phyloP scores from a whole-genome alignment of 768 basidiomycete genomes.

The Filobasidium wieringae region DNA sequence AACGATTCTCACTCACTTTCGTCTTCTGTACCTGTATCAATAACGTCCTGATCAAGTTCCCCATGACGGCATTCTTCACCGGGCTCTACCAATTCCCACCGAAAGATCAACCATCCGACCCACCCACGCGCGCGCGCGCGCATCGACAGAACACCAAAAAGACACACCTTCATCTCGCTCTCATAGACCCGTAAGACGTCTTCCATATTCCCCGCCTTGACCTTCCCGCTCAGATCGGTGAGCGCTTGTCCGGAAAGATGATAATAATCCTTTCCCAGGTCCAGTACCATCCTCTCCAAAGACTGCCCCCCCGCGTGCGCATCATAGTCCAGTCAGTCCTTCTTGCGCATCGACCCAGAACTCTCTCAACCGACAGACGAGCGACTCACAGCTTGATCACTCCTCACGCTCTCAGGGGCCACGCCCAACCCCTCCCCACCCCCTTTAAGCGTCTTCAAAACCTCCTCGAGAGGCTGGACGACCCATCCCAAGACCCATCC shows the following conservation, averaged over 20 bases:
- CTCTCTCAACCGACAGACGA: too few relatives aligned
- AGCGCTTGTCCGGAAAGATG: slow-evolving; percentile 55
- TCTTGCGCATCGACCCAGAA: not conserved
- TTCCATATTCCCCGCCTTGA: slow-evolving; percentile 71
- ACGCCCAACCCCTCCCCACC: slow-evolving; percentile 63
- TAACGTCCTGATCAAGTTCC: slow-evolving; percentile 67
- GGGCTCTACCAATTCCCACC: slow-evolving; percentile 48
- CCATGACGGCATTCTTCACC: slow-evolving; percentile 62
- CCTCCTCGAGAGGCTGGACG: slow-evolving; percentile 68
- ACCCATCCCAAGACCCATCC: slow-evolving; percentile 76
- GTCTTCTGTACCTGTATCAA: slow-evolving; percentile 93
- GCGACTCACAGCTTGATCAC: slow-evolving; percentile 63
- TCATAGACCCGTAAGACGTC: slow-evolving; percentile 79
- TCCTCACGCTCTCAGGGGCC: slow-evolving; percentile 64
- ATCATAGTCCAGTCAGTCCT: not conserved
- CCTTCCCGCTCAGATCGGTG: slow-evolving; percentile 51
- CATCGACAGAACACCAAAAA: too few relatives aligned
- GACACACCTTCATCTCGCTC: slow-evolving; percentile 62
- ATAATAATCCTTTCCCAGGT: slow-evolving; percentile 71
- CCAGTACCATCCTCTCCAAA: slow-evolving; percentile 80
- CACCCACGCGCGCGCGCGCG: too few relatives aligned
- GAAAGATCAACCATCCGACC: not conserved
- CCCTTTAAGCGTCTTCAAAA: slow-evolving; percentile 68
- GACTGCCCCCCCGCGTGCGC: slow-evolving; percentile 46
- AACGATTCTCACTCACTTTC: slow-evolving; percentile 61